phyloP scores from a whole-genome alignment of 257 asterid species.

The Solanum clarkiae region DNA sequence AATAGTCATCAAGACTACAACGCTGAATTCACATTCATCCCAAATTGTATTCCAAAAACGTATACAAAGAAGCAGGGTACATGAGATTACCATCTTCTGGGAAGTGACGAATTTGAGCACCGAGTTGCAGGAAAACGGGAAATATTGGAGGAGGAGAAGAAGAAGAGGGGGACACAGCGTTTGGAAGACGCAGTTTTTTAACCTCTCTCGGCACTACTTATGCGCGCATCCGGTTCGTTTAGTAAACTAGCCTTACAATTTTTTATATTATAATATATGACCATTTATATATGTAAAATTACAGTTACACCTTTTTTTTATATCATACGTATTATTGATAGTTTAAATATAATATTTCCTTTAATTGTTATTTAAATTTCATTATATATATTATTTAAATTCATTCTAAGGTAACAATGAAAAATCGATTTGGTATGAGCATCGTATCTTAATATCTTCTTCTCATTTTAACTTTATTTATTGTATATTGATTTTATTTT shows the following conservation, averaged over 20 bases:
- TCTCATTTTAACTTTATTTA: too few relatives aligned
- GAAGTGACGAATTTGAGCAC: background rate
- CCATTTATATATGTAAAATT: too few relatives aligned
- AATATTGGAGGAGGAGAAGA: background rate
- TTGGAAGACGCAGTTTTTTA: background rate
- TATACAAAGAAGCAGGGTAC: background rate
- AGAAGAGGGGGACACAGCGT: background rate
- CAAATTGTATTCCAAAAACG: background rate
- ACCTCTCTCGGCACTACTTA: background rate
- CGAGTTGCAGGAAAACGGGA: background rate
- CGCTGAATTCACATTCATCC: background rate
- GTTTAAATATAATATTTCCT: too few relatives aligned
- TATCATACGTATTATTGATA: too few relatives aligned
- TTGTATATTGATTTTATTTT: too few relatives aligned
- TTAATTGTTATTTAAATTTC: too few relatives aligned
- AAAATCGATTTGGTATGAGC: too few relatives aligned
- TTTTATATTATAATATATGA: too few relatives aligned
- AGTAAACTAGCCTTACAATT: background rate
- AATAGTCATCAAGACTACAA: background rate
- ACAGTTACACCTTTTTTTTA: too few relatives aligned
- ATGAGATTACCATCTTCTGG: background rate
- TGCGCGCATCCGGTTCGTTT: background rate
- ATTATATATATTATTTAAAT: too few relatives aligned
- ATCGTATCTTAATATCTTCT: too few relatives aligned
- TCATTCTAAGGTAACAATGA: too few relatives aligned